Evolutionary conservation across 495 filamentous ascomycete genomes (phyloP), one percentile per base, ranked within the genome.

Genomic region (Xylaria nigripes): DNA sequence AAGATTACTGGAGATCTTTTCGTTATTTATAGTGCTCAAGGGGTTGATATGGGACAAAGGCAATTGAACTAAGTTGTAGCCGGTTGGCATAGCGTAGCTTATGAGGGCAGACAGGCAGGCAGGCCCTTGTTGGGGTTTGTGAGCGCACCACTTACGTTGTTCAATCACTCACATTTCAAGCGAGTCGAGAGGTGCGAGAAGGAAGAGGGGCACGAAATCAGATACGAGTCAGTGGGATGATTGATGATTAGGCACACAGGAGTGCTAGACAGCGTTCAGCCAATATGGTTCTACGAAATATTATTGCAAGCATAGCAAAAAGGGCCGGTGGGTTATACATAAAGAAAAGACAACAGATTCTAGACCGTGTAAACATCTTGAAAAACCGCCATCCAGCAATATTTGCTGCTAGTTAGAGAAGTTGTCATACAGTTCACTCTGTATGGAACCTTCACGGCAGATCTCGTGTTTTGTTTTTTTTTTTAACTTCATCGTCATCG

Each of bases 221-320:
- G 24, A 54, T 34, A 25, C 24, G 24, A 48, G 44, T 3, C n/a
- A 25, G 30, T 41, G n/a, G 32, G 34, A 47, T 48, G 51, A 45
- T 49, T 52, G 34, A 47, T 48, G 51, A 45, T 51, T 52, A 24
- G 75, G 67, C 15, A 56, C 61, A 18, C 10, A 58, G 40, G 51
- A 60, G 54, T 73, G 69, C 29, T 68, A 66, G 54, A 64, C 73
- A 15, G 58, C 67, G 53, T 71, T 74, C 2, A 38, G 15, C 13
- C 40, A 10, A 50, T 42, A 29, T 41, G 16, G 22, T 16, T 41
- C 23, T 41, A 12, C 34, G 29, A 50, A 22, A 19, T 8, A 30
- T n/a, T 6, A 50, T 41, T 41, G 15, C 34, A 42, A 30, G 40
- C 24, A 51, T 32, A 21, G 40, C 29, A 19, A 32, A 47, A 21